Conservation (phyloP, 495 filamentous ascomycete species). For the Hypoxylon trugodes region DNA sequence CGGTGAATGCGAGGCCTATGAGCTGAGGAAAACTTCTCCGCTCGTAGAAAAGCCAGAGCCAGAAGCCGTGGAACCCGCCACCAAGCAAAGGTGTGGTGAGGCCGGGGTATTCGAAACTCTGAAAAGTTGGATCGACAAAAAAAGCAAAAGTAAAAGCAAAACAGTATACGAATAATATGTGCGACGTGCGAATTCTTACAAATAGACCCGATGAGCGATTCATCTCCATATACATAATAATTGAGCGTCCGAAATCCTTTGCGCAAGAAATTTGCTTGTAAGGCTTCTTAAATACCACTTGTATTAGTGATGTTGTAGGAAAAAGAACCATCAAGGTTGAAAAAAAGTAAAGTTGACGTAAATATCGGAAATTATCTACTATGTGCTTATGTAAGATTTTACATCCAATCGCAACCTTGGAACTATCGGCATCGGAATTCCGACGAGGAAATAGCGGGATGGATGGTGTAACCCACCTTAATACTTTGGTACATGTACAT, state of each 20-base stretch:
- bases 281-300: not conserved
- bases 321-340: not conserved
- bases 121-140: not conserved
- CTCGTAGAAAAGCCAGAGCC: not conserved
- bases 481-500: slow-evolving; percentile 7
- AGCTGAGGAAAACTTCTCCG: not conserved
- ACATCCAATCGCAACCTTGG: no score
- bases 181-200: not conserved
- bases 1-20: not conserved
- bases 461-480: not conserved
- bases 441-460: no score
- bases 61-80: slow-evolving; percentile 8
- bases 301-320: not conserved
- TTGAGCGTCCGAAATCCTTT: not conserved
- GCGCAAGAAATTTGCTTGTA: not conserved
- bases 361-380: not conserved
- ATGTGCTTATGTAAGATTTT: no score
- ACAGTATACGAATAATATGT: slow-evolving; percentile 18
- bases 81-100: slow-evolving; percentile 6
- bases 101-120: no score
- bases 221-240: not conserved
- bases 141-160: no score
- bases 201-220: slow-evolving; percentile 1
- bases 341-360: no score
- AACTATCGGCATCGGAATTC: no score